Percentiles rank a stretch among this genome's conserved stretches.
phyloP scores from a whole-genome alignment of 495 filamentous ascomycete genomes.

The Penicillium cosmopolitanum region DNA sequence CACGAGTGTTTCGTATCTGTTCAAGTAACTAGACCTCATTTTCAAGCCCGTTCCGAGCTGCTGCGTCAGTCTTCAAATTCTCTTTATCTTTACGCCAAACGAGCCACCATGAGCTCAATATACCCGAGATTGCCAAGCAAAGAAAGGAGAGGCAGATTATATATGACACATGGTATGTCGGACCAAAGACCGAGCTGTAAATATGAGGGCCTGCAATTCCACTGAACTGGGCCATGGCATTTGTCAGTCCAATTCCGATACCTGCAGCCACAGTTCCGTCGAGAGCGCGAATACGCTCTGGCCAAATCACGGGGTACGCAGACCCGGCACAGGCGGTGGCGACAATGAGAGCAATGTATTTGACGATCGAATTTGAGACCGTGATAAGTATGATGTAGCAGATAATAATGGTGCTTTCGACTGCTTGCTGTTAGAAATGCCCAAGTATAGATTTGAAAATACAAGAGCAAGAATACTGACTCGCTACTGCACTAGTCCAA shows the following conservation, averaged over 20 bases:
- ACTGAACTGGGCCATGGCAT: constrained; percentile 51
- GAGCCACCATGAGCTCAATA: constrained; percentile 39
- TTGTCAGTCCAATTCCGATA: constrained; percentile 47
- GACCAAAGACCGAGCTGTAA: constrained; percentile 44
- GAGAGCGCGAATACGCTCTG: constrained; percentile 47
- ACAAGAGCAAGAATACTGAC: constrained; percentile 19
- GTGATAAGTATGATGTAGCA: constrained; percentile 52
- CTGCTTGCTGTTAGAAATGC: constrained; percentile 14
- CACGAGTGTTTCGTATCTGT: not conserved
- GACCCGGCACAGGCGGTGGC: constrained; percentile 43
- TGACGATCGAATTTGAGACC: constrained; percentile 39
- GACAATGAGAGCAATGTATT: constrained; percentile 44
- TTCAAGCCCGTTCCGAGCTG: not conserved
- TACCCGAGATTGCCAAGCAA: constrained; percentile 36
- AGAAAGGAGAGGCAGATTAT: constrained; percentile 45
- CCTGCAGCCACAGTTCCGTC: constrained; percentile 45
- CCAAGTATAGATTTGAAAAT: not conserved
- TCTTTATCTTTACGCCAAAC: constrained; percentile 35
- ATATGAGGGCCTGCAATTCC: constrained; percentile 48
- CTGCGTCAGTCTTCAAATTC: not conserved
- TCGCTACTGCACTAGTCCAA: constrained; percentile 45
- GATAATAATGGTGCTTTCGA: constrained; percentile 44
- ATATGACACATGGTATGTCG: constrained; percentile 42
- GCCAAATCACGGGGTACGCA: constrained; percentile 50
- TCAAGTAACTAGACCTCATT: not conserved